These are phyloP conservation scores for Bothriochloa decipiens DNA, from an alignment of 176 grass and related monocot genomes.

Conservation along the genomic window DNA sequence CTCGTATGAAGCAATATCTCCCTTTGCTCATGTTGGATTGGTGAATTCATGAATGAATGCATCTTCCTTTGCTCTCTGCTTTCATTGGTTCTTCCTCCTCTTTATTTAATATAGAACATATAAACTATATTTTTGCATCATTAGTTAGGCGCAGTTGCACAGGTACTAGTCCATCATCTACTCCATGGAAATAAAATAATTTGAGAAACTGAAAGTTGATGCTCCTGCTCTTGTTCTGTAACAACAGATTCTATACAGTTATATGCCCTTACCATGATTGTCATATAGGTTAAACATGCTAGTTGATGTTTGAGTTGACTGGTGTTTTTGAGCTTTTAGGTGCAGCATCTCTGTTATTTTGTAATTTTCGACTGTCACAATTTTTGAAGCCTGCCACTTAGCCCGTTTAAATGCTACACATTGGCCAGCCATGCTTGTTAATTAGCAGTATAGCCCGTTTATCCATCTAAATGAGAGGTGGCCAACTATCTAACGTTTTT, in stretches of 20 bases:
- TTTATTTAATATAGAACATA: background rate
- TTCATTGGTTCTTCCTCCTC: slow-evolving; percentile 1
- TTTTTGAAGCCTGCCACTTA: background rate
- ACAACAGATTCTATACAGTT: background rate
- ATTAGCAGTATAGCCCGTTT: background rate
- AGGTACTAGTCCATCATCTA: background rate
- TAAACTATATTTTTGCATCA: slow-evolving; percentile 23
- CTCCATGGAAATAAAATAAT: background rate
- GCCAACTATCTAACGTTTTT: background rate
- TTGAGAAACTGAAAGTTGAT: background rate
- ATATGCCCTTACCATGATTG: background rate
- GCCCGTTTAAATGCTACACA: background rate
- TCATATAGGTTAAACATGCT: background rate
- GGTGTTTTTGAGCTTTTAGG: background rate
- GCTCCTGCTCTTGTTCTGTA: background rate
- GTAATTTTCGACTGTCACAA: background rate
- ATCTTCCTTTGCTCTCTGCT: background rate
- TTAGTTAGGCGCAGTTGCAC: slow-evolving; percentile 6
- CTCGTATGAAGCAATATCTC: background rate
- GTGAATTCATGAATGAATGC: slow-evolving; percentile 24
- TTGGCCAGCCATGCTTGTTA: background rate
- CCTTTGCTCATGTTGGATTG: slow-evolving; percentile 18
- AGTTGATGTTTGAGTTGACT: background rate
- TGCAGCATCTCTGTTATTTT: slow-evolving; percentile 11
- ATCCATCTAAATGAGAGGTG: background rate